These are phyloP conservation scores for Poronia punctata DNA, from an alignment of 495 filamentous ascomycete species.

Conservation along the genomic window DNA sequence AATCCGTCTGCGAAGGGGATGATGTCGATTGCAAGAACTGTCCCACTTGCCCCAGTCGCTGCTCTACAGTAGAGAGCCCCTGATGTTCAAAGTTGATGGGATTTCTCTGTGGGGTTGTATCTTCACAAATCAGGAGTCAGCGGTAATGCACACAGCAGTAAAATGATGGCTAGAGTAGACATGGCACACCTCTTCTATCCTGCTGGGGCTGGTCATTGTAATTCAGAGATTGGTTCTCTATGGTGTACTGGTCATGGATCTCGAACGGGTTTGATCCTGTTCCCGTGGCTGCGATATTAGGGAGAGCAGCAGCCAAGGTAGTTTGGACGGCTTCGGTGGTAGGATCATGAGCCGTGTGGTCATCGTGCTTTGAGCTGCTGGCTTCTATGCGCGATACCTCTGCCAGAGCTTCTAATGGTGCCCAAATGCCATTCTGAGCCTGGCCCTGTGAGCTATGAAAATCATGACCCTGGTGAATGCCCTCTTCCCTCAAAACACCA, in stretches of 20 bases:
- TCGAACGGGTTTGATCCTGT: slow-evolving; percentile 32
- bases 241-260: slow-evolving; percentile 43
- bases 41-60: slow-evolving; percentile 24
- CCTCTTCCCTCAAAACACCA: neutral
- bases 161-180: neutral
- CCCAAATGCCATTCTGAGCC: slow-evolving; percentile 52
- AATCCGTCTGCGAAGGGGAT: slow-evolving; percentile 22
- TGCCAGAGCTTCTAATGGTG: slow-evolving; percentile 70
- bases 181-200: slow-evolving; percentile 29
- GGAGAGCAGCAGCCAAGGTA: slow-evolving; percentile 15
- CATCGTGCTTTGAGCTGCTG: slow-evolving; percentile 43
- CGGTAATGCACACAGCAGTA: neutral
- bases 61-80: slow-evolving; percentile 30
- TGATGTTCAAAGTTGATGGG: slow-evolving; percentile 12
- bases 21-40: slow-evolving; percentile 22
- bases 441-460: slow-evolving; percentile 26
- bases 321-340: slow-evolving; percentile 13
- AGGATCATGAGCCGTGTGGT: slow-evolving; percentile 17
- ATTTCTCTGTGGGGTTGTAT: slow-evolving; percentile 2
- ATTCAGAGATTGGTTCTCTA: slow-evolving; percentile 37
- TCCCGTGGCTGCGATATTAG: slow-evolving; percentile 1
- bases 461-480: slow-evolving; percentile 24
- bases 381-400: slow-evolving; percentile 67
- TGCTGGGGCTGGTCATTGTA: slow-evolving; percentile 27
- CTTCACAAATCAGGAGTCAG: slow-evolving; percentile 2